Evolutionary conservation across 768 basidiomycete genomes (phyloP), one percentile per base, ranked within the genome.

Genomic region (Cystoderma amianthinum): DNA sequence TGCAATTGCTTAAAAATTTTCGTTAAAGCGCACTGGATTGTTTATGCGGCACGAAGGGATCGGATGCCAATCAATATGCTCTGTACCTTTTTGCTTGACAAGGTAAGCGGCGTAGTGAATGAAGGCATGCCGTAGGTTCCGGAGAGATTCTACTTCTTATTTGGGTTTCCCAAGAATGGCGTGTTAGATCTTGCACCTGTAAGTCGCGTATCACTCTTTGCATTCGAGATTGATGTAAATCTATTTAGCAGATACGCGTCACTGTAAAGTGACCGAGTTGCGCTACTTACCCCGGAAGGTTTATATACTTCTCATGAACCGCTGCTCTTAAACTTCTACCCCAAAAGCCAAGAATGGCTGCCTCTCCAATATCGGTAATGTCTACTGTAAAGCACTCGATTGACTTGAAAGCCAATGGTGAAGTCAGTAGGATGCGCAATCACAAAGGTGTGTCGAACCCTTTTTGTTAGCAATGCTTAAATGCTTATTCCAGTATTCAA

Each of bases 361-460:
- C 50, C 47, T 44, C 57, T 53, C 50, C 59, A 50, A 53, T 53
- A 21, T 43, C 52, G 42, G 46, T 58, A 36, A 50, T 57, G 52
- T 42, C 58, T 39, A 30, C 59, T 25, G 42, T 55, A 34, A 54
- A 57, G 36, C 53, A 54, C 46, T 46, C 57, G 6, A 53, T 66
- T 39, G 63, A 68, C 48, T 45, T 64, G 45, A 68, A 67, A 46
- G 63, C 64, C 25, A 68, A 67, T 49, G 67, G 65, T 39, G 63
- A 67, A 57, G 59, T 64, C 36, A 66, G 64, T 44, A 56, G 64
- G 44, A 67, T 68, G 64, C 59, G 67, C 39, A 67, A 57, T 44
- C 67, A 68, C 47, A 68, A 61, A 60, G 67, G 67, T 66, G 24
- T 33, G 36, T 46, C 41, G 16, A 36, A 18, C 44, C 43, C 42